Conservation (phyloP, 148 eudicot species). For the Hydrangea macrophylla region DNA sequence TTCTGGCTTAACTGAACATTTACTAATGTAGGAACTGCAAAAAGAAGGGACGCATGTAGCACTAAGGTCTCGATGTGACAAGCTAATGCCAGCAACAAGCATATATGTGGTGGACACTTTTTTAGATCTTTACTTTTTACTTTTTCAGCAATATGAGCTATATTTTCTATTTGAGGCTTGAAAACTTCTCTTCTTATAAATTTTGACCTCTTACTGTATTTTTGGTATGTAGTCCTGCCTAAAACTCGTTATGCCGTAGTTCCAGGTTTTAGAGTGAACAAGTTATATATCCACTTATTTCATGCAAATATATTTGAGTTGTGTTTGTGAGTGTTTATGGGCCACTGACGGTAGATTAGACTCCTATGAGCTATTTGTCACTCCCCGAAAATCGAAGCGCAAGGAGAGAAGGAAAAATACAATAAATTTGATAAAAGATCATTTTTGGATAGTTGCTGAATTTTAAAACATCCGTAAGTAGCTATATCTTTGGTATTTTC, state of each 20-base stretch:
- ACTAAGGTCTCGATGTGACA: slow-evolving; percentile 53
- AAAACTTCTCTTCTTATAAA: background rate
- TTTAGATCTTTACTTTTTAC: background rate
- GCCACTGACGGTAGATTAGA: background rate
- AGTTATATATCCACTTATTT: background rate
- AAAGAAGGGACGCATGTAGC: slow-evolving; percentile 55
- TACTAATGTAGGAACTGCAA: slow-evolving; percentile 50
- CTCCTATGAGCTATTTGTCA: no score
- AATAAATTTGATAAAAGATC: no score
- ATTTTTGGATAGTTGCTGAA: no score
- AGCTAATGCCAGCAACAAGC: slow-evolving; percentile 45
- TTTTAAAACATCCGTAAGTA: no score
- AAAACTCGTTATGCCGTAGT: background rate
- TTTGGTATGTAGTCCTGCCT: background rate
- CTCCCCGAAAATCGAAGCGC: no score
- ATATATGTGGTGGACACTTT: slow-evolving; percentile 82
- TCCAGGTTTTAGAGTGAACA: background rate
- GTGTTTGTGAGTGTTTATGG: no score
- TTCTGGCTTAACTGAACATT: background rate
- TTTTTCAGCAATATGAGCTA: background rate
- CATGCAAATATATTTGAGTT: no score
- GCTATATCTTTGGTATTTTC: no score
- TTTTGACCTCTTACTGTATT: background rate
- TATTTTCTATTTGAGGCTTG: slow-evolving; percentile 3
- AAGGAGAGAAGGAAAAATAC: no score